Conservation (phyloP, 768 basidiomycete species). For the Hypsizygus marmoreus region DNA sequence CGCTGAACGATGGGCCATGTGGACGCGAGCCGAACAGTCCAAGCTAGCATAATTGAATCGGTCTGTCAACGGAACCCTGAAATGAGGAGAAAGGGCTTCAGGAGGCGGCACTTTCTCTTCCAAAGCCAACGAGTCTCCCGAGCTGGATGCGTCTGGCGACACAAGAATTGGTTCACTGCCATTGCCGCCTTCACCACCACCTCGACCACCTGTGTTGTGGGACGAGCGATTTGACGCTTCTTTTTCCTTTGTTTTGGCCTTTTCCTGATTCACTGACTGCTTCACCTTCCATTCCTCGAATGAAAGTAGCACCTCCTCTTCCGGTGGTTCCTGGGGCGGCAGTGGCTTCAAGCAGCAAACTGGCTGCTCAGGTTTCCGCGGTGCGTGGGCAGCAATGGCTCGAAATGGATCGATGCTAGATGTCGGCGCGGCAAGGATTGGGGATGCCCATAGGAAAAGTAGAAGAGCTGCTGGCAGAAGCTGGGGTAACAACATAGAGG, state of each 20-base stretch:
- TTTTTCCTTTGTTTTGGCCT: slow-evolving; percentile 28
- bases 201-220: slow-evolving; percentile 5
- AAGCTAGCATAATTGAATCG: slow-evolving; percentile 93
- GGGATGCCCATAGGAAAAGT: slow-evolving; percentile 9
- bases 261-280: slow-evolving; percentile 44
- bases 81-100: slow-evolving; percentile 55
- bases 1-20: slow-evolving; percentile 76
- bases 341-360: slow-evolving; percentile 70
- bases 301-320: slow-evolving; percentile 69
- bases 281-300: slow-evolving; percentile 91
- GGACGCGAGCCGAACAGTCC: slow-evolving; percentile 94
- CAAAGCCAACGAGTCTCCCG: slow-evolving; percentile 17
- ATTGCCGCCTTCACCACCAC: slow-evolving; percentile 6
- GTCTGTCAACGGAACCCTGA: slow-evolving; percentile 76
- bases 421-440: slow-evolving; percentile 16
- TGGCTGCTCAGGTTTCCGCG: slow-evolving; percentile 54
- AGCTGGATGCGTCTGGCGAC: slow-evolving; percentile 10
- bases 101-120: slow-evolving; percentile 22
- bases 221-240: slow-evolving; percentile 21
- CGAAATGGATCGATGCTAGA: slow-evolving; percentile 63
- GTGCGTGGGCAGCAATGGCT: slow-evolving; percentile 49
- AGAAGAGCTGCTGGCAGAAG: slow-evolving; percentile 14
- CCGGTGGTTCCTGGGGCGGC: slow-evolving; percentile 46
- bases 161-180: slow-evolving; percentile 8
- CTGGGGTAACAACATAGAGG: slow-evolving; percentile 15